Evolutionary conservation across 352 stramenopile genomes (phyloP).

Genomic region (Pythium sukuiense): DNA sequence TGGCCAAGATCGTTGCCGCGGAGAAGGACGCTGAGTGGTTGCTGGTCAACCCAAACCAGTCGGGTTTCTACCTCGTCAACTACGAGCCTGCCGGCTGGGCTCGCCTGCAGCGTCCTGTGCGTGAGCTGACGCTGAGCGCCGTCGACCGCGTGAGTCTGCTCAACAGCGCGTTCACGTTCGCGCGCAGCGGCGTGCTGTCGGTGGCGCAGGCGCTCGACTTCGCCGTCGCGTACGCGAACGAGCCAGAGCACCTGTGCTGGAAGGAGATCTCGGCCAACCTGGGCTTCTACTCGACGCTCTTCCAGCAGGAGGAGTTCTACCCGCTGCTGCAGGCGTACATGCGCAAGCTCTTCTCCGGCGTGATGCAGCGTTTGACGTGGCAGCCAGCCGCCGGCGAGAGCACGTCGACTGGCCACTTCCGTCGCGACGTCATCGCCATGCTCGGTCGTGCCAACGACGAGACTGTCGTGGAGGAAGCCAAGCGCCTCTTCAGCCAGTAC

Average conservation of each 20-base stretch:
- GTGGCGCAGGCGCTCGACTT: conserved; percentile 70
- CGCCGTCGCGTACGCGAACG: conserved; percentile 51
- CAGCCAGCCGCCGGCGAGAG: conserved; percentile 38
- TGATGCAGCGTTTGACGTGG: conserved; percentile 64
- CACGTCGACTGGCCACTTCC: conserved; percentile 57
- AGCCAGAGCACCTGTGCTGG: conserved; percentile 76
- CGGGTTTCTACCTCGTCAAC: conserved; percentile 95
- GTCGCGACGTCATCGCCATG: conserved; percentile 74
- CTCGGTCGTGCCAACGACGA: conserved; percentile 55
- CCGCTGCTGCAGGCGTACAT: conserved; percentile 64
- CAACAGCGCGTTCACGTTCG: conserved; percentile 92
- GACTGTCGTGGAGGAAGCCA: conserved; percentile 44
- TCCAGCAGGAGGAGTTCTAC: conserved; percentile 59
- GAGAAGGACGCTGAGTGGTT: conserved; percentile 76
- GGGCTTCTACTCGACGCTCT: conserved; percentile 60
- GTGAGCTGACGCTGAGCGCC: conserved; percentile 53
- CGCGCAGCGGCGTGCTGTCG: conserved; percentile 57
- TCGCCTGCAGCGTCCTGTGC: conserved; percentile 67
- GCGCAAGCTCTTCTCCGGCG: conserved; percentile 50
- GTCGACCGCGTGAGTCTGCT: conserved; percentile 94
- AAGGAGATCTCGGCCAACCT: conserved; percentile 73
- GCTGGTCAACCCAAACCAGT: conserved; percentile 95
- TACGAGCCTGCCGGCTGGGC: conserved; percentile 88
- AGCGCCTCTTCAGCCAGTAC: conserved; percentile 60
- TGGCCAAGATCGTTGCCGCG: conserved; percentile 38